Evolutionary conservation across 108 stramenopile genomes (phyloP), one percentile per base, ranked within the genome.

Genomic region (Nannochloropsis gaditana): DNA sequence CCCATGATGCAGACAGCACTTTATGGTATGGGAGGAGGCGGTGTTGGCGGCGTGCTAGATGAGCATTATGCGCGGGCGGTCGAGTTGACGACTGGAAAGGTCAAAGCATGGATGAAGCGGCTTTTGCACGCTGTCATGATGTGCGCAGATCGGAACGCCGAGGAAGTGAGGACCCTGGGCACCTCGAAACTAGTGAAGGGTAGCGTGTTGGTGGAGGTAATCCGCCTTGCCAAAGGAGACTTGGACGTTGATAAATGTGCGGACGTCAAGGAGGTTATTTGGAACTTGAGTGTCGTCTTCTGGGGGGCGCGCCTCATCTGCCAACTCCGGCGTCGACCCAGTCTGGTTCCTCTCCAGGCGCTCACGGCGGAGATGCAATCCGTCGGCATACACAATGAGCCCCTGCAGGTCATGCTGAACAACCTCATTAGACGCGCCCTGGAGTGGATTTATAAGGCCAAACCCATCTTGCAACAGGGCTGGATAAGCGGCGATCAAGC

Each of bases 181-280:
- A 73, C 59, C 19, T 73, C 59, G 2, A 73, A 73, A n/a, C 59
- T 73, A n/a, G 59, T 73, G 19, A 73, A 73, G 59, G n/a, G 59
- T n/a, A 73, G 59, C 59, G 59, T 73, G 59, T n/a, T 73, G 59
- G 59, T 73, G 59, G 59, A 73, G n/a, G 59, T 73, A 15, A 73
- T 73, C 8, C 59, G 59, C 19, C 59, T 73, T 15, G 59, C 59
- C 2, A 73, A 73, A n/a, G 59, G 59, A n/a, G 59, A 73, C n/a
- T 3, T n/a, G 2, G 59, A 73, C 3, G 59, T 73, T 15, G 59
- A 73, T n/a, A 73, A 73, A 6, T 73, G 59, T n/a, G 59, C 59
- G 15, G 59, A 73, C n/a, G 59, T 73, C 8, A 73, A 73, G 8
- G 59, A 73, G 6, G 59, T 73, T 15, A 73, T 73, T n/a, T 73